Base-by-base conservation (phyloP, 2,329 filamentous ascomycete genomes). In the Colletotrichum plurivorum region DNA sequence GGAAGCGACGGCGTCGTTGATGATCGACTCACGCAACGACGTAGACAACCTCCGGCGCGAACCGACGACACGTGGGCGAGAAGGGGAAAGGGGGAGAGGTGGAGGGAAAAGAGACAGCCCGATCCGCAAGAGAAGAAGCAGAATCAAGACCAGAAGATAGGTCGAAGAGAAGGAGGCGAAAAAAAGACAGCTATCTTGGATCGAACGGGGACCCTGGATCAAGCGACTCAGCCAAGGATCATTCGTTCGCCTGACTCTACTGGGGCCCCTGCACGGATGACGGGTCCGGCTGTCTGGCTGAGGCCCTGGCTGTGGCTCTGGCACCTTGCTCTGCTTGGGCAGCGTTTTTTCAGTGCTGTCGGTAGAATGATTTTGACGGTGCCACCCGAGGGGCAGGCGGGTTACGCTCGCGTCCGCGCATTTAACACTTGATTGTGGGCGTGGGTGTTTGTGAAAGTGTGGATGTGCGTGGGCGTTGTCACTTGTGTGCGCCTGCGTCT, bases 241-340 rank as follows among this genome's bases (percentile, higher is more conserved):
- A 56, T 39, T 52, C 45, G 56, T 60, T 67, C 43, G 49, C 53
- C 51, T 41, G 67, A 60, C 45, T 69, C 41, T 69, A n/a, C 51
- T 56, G 56, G 66, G 66, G 49, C 54, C 64, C 66, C 55, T 36
- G 66, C 55, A 46, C 43, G 52, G 64, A 59, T 52, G 62, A 69
- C 67, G 55, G 63, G 55, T 66, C 52, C 25, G 48, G 63, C 55
- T 62, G 13, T 41, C 57, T 41, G 22, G 57, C 57, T 60, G 57
- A 18, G 31, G 45, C 25, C 31, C 18, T 52, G 56, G 36, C 45
- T 13, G 43, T 49, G 55, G 55, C 55, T 58, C 55, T 36, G 55
- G 27, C 31, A 36, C 31, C 31, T 36, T 36, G 31, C 25, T 48
- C 25, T 31, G 27, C 43, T 18, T 22, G 45, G n/a, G 7, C 20